Evolutionary conservation across 2,329 filamentous ascomycete species (phyloP).

Genomic region (Colletotrichum endophyticum): DNA sequence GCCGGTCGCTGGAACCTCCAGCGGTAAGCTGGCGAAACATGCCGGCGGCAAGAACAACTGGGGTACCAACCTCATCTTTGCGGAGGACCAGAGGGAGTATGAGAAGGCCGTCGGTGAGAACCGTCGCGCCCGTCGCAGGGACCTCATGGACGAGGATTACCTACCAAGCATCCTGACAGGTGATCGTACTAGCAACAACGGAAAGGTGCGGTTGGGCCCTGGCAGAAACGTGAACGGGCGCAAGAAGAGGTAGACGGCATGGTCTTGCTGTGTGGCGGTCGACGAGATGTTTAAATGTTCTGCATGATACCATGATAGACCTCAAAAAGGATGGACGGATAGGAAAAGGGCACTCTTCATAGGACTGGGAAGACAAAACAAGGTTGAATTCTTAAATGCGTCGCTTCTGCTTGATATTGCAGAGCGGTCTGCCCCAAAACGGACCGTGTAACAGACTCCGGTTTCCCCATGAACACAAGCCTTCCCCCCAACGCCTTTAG

Average conservation of each 20-base stretch:
- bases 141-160: constrained; percentile 96
- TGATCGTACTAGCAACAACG: constrained; percentile 67
- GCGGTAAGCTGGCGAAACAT: constrained; percentile 71
- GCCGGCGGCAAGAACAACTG: constrained; percentile 82
- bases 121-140: constrained; percentile 71
- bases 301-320: constrained; percentile 24
- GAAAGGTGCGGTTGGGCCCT: constrained; percentile 80
- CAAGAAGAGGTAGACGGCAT: neutral
- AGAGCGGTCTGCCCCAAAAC: constrained; percentile 5
- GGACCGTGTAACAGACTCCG: constrained; percentile 13
- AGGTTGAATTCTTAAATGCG: constrained; percentile 5
- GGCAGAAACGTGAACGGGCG: constrained; percentile 78
- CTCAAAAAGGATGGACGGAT: neutral
- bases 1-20: constrained; percentile 80
- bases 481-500: constrained; percentile 13
- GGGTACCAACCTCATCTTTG: constrained; percentile 82
- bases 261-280: neutral
- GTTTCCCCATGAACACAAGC: constrained; percentile 9
- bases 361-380: constrained; percentile 6
- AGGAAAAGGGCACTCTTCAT: neutral
- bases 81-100: constrained; percentile 97
- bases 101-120: constrained; percentile 66
- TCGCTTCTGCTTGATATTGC: neutral
- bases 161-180: constrained; percentile 85
- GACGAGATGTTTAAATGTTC: constrained; percentile 10